phyloP scores from a whole-genome alignment of 331 rosid species.

The Pyrus hybrid region DNA sequence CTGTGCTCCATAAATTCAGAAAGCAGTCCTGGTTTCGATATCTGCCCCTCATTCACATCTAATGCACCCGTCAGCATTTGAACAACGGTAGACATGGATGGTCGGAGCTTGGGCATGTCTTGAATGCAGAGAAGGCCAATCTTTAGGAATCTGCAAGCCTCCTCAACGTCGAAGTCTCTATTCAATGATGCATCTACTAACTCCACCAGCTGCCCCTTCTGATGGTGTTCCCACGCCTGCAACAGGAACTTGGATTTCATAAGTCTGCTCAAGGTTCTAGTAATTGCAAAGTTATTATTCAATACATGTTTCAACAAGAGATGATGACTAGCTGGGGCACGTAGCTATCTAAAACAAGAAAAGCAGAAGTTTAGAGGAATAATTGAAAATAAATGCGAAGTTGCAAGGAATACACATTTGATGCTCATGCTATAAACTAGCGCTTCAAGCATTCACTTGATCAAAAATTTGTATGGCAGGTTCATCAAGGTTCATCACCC shows the following conservation, averaged over 20 bases:
- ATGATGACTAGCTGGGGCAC: neutral
- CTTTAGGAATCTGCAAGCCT: slow-evolving; percentile 61
- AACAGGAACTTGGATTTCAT: neutral
- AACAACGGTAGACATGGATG: slow-evolving; percentile 66
- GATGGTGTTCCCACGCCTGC: slow-evolving; percentile 67
- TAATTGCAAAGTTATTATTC: neutral
- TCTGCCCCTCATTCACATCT: slow-evolving; percentile 31
- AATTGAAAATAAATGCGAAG: too few species aligned
- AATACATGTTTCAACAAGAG: neutral
- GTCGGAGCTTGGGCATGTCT: slow-evolving; percentile 73
- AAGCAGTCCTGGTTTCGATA: slow-evolving; percentile 65
- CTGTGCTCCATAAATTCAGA: slow-evolving; percentile 41
- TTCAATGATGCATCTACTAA: slow-evolving; percentile 43
- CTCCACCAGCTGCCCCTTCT: slow-evolving; percentile 39
- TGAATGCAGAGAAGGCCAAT: slow-evolving; percentile 86
- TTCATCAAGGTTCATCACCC: too few species aligned
- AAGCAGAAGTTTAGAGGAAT: too few species aligned
- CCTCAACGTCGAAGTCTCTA: slow-evolving; percentile 40
- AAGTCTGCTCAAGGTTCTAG: neutral
- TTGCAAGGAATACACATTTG: too few species aligned
- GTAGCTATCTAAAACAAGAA: too few species aligned
- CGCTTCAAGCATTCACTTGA: too few species aligned
- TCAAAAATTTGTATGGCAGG: too few species aligned
- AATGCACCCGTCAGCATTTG: slow-evolving; percentile 56
- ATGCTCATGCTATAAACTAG: too few species aligned